Evolutionary conservation across 2,329 filamentous ascomycete genomes (phyloP), one percentile per base, ranked within the genome.

Genomic region (Aspergillus novofumigatus): DNA sequence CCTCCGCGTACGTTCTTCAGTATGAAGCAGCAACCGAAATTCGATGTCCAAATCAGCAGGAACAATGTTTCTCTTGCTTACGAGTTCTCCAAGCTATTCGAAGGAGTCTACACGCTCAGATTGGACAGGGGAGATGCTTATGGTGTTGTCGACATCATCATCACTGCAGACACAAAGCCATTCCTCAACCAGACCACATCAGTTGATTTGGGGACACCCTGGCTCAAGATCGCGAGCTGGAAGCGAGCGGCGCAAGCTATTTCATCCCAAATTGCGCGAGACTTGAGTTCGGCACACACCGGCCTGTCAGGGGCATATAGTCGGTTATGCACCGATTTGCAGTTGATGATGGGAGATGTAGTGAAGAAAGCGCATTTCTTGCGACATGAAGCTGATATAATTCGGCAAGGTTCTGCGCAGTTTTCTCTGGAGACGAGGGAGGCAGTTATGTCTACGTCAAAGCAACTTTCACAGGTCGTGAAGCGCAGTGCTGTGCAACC

Each of bases 101-200:
- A 81, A 35, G 81, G 81, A 8, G 78, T 82, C 7, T 83, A 83
- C 60, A 76, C 79, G 14, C 69, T 84, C 41, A 76, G 77, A 28
- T 67, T 84, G 17, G 76, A 80, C 51, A 73, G 76, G 47, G 76
- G 78, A 56, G 77, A 83, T 63, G 75, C 80, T 9, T 74, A 78
- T 54, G 79, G 81, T 3, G 60, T 70, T 23, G 71, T 84, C 59
- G 78, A 81, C 57, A 73, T 84, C 41, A 79, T 75, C 32, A 75
- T 83, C 49, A 71, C 67, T 38, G 72, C 73, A 50, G 68, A 65
- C 53, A 69, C 75, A 17, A 76, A 68, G 58, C 67, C 69, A 4
- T 63, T 63, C 26, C 54, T 73, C 21, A 68, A 71, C 9, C 71
- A 75, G 59, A 71, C 72, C 49, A 72, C 65, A 9, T 62, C 72